phyloP scores from a whole-genome alignment of 768 basidiomycete genomes.

The Phylloporus arenicola region DNA sequence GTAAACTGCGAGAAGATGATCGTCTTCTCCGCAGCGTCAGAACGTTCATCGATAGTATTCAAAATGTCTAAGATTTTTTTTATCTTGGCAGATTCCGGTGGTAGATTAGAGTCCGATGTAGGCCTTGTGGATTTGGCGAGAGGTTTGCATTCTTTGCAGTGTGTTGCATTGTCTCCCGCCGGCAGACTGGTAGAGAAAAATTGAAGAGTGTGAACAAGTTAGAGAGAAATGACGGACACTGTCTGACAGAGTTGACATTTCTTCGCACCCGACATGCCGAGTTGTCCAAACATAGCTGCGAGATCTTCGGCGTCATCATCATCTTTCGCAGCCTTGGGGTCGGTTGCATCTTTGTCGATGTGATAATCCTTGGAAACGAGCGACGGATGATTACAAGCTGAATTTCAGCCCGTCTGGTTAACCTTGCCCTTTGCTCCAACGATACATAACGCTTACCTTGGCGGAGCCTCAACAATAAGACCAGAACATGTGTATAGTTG shows the following conservation, averaged over 20 bases:
- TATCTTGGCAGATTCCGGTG: constrained; percentile 81
- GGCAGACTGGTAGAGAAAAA: constrained; percentile 12
- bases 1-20: constrained; percentile 97
- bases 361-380: constrained; percentile 75
- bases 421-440: not conserved
- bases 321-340: constrained; percentile 51
- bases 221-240: constrained; percentile 42
- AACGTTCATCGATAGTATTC: constrained; percentile 52
- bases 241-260: constrained; percentile 78
- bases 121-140: constrained; percentile 43
- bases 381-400: constrained; percentile 88
- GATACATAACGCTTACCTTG: constrained; percentile 57
- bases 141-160: constrained; percentile 58
- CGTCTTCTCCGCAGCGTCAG: constrained; percentile 72
- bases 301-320: constrained; percentile 68
- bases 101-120: constrained; percentile 32
- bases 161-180: constrained; percentile 26
- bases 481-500: constrained; percentile 65
- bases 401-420: not conserved
- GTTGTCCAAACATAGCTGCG: constrained; percentile 61
- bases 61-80: constrained; percentile 76
- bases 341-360: constrained; percentile 70
- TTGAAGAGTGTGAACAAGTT: constrained; percentile 1
- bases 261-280: constrained; percentile 52
- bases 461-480: constrained; percentile 73